Evolutionary conservation across 2,329 filamentous ascomycete species (phyloP).

Genomic region (Calonectria pseudoreteaudii): DNA sequence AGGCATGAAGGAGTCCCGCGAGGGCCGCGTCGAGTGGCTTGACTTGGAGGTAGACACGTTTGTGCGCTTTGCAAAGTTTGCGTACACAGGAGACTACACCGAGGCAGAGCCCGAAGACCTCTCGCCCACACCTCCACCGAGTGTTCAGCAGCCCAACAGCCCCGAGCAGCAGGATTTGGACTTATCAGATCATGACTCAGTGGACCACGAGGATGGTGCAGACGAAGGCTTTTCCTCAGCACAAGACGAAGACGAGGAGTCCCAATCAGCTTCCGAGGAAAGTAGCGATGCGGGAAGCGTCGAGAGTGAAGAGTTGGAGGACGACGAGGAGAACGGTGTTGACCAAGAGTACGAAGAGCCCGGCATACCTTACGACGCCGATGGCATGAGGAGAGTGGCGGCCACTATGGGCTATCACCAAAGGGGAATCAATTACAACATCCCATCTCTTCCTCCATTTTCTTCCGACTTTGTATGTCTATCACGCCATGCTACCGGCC

Average conservation of each 20-base stretch:
- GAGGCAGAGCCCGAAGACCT: constrained; percentile 31
- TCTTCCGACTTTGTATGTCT: not conserved
- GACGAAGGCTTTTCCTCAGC: constrained; percentile 2
- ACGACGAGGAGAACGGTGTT: not conserved
- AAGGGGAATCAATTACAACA: not conserved
- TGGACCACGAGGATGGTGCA: not conserved
- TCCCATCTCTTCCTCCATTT: not conserved
- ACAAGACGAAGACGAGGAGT: constrained; percentile 1
- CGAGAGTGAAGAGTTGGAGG: constrained; percentile 7
- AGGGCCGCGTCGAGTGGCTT: constrained; percentile 39
- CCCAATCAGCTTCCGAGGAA: not conserved
- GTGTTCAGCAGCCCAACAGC: not conserved
- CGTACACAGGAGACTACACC: constrained; percentile 39
- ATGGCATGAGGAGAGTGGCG: not conserved
- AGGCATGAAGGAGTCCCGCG: constrained; percentile 39
- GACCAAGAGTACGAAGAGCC: not conserved
- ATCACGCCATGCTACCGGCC: not conserved
- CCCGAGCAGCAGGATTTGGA: not conserved
- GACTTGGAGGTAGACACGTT: constrained; percentile 43
- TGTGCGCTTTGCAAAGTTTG: constrained; percentile 42
- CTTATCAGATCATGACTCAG: not conserved
- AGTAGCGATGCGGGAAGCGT: not conserved
- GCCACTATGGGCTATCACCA: not conserved
- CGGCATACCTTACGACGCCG: not conserved
- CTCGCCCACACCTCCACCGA: not conserved